Evolutionary conservation across 2,329 filamentous ascomycete genomes (phyloP), one percentile per base, ranked within the genome.

Genomic region (Chaetomium olivaceum): DNA sequence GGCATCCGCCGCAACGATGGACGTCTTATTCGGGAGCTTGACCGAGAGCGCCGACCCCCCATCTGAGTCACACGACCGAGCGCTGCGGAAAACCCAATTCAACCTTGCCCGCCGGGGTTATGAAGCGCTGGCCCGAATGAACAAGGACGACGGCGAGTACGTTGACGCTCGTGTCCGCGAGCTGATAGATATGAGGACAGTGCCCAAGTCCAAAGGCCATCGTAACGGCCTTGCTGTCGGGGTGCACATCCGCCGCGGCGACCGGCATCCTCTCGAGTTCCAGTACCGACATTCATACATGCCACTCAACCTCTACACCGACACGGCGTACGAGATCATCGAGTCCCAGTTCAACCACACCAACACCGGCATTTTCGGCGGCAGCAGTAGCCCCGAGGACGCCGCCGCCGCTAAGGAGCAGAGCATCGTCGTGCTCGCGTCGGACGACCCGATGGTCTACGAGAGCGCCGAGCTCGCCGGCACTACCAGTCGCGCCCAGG

Each of bases 221-320:
- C 81, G 80, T 27, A 83, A 84, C 58, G 81, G 86, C 19, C 80
- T 82, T 4, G 76, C 86, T 36, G 80, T 96, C 48, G 92, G 91
- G 25, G 77, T 95, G 59, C 93, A 96, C 71, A 85, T 96, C 65
- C 90, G 92, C 14, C 90, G 89, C 63, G 92, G 92, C 31, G 92
- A 96, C 75, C 82, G 87, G 9, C 91, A 92, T 71, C 92, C 92
- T 0, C 82, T 87, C 64, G 91, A 94, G 75, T 89, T 84, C 72
- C 89, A 93, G 75, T 94, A 93, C 77, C 84, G 85, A 54, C 85
- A 88, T 62, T 89, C 90, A 33, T 96, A 96, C 73, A 86, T 96
- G 21, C 93, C 93, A 0, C 80, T 91, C 0, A 85, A 89, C 61
- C 78, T 85, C 27, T 96, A 92, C 74, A 79, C 83, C 33, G 81